phyloP scores from a whole-genome alignment of 106 monocot genomes.

The Phalaenopsis equestris region DNA sequence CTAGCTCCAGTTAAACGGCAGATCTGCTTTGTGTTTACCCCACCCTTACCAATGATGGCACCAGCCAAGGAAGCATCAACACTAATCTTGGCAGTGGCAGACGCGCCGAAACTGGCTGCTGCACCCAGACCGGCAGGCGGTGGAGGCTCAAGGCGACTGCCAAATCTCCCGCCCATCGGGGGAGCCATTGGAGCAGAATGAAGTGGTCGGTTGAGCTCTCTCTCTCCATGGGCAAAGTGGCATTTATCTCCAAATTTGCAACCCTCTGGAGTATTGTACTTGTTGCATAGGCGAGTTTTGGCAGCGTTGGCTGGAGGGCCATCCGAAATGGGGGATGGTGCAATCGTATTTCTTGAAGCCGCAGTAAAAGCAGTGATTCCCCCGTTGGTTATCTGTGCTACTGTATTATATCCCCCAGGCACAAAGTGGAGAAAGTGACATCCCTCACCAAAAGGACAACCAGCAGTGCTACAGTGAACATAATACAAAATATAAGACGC shows the following conservation, averaged over 20 bases:
- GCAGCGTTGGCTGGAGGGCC: conserved; percentile 6
- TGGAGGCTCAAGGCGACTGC: conserved; percentile 19
- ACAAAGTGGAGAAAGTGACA: conserved; percentile 81
- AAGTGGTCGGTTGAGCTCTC: conserved; percentile 23
- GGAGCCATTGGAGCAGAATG: neutral
- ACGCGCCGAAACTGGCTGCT: conserved; percentile 42
- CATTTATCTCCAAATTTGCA: conserved; percentile 49
- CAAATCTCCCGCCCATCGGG: conserved; percentile 1
- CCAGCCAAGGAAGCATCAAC: conserved; percentile 68
- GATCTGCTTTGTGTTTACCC: conserved; percentile 69
- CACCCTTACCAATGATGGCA: conserved; percentile 74
- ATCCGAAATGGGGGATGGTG: conserved; percentile 2
- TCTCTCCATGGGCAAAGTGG: conserved; percentile 45
- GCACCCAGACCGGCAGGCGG: conserved; percentile 11
- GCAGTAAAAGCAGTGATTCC: conserved; percentile 14
- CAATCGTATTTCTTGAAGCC: conserved; percentile 12
- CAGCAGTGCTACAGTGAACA: conserved; percentile 40
- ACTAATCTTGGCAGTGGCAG: conserved; percentile 74
- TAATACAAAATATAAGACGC: neutral
- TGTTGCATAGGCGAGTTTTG: conserved; percentile 35
- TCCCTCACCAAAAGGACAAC: conserved; percentile 67
- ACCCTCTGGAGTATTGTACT: conserved; percentile 31
- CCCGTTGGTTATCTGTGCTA: conserved; percentile 39
- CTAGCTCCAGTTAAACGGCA: conserved; percentile 57
- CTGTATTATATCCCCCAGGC: conserved; percentile 55